phyloP scores from a whole-genome alignment of 345 rosid species.

The Sonneratia alba region DNA sequence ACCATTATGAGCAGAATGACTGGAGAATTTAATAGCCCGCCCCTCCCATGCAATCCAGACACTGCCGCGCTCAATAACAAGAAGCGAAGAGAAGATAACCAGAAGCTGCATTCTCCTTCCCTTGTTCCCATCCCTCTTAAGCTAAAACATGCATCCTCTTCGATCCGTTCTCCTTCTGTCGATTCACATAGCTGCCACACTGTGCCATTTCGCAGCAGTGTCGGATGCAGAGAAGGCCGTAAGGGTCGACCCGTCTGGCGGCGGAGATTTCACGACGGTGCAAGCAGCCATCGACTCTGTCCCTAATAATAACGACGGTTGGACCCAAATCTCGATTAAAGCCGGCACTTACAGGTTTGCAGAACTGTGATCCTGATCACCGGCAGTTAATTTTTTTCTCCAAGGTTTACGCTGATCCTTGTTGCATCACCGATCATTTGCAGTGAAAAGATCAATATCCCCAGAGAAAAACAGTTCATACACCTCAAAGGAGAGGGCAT shows the following conservation, averaged over 20 bases:
- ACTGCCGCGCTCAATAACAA: too few species aligned
- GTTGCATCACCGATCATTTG: not conserved
- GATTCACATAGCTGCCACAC: not conserved
- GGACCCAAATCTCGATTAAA: constrained; percentile 23
- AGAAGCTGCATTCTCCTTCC: too few species aligned
- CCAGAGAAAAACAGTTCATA: constrained; percentile 1
- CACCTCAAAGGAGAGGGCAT: not conserved
- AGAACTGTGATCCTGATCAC: too few species aligned
- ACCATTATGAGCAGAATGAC: too few species aligned
- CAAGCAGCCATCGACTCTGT: constrained; percentile 33
- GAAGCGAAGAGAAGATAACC: too few species aligned
- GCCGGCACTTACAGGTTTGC: constrained; percentile 14
- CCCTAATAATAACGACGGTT: constrained; percentile 17
- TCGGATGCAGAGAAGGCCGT: not conserved
- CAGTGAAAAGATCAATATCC: constrained; percentile 8
- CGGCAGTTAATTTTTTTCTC: too few species aligned
- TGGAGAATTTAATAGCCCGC: too few species aligned
- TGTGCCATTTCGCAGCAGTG: not conserved
- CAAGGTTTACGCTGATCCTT: not conserved
- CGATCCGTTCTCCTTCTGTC: not conserved
- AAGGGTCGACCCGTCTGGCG: constrained; percentile 19
- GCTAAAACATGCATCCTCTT: not conserved
- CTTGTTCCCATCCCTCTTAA: not conserved
- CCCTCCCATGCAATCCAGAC: too few species aligned
- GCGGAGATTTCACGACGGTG: constrained; percentile 15